Evolutionary conservation across 139 green algal species (phyloP).

Genomic region (Chlamydomonas sp.): DNA sequence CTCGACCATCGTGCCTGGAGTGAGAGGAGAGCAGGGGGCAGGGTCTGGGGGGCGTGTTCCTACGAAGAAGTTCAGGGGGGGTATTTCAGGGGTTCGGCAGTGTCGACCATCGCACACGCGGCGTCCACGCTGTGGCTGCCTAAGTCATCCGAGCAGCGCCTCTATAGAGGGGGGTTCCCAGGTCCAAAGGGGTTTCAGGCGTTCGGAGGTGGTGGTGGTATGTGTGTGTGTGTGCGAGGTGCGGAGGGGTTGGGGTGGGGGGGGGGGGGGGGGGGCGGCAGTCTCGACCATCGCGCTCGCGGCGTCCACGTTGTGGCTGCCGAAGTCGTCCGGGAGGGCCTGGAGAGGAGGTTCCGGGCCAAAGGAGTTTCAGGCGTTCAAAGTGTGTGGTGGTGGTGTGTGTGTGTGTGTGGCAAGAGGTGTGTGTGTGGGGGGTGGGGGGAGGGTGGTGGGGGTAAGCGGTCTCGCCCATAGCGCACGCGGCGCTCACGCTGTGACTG

Average conservation of each 20-base stretch:
- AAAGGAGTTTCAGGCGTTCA: not conserved
- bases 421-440: too few species aligned
- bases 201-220: too few species aligned
- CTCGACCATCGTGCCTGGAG: too few species aligned
- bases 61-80: too few species aligned
- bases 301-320: constrained; percentile 76
- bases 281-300: constrained; percentile 79
- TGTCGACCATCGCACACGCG: constrained; percentile 77
- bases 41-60: too few species aligned
- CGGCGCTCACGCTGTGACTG: constrained; percentile 78
- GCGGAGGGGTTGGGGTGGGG: too few species aligned
- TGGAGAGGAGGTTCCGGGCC: constrained; percentile 23
- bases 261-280: constrained; percentile 76
- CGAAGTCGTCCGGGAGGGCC: constrained; percentile 85
- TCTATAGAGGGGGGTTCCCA: constrained; percentile 17
- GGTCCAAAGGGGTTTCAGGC: not conserved
- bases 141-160: constrained; percentile 85
- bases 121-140: constrained; percentile 75
- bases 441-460: constrained; percentile 79
- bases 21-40: too few species aligned
- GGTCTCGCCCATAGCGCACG: constrained; percentile 76
- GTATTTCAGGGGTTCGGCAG: too few species aligned
- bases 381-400: too few species aligned
- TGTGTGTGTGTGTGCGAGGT: too few species aligned
- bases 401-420: too few species aligned